These are phyloP conservation scores for Phymatotrichopsis omnivora DNA, from an alignment of 2,329 filamentous ascomycete species.

Conservation along the genomic window DNA sequence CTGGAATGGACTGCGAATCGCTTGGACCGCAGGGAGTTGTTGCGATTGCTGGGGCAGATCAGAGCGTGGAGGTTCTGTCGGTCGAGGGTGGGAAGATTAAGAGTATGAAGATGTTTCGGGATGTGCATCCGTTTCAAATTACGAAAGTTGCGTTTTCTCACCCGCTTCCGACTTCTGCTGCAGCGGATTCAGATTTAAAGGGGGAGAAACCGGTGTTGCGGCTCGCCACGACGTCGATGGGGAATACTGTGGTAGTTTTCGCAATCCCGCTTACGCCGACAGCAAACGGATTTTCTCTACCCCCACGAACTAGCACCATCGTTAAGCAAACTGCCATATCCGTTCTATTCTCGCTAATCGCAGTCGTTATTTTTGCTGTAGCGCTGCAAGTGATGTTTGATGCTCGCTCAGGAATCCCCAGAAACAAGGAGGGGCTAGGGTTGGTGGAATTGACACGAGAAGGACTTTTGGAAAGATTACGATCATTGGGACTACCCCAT, in stretches of 20 bases:
- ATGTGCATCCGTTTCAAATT: conserved; percentile 28
- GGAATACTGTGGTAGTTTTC: conserved; percentile 69
- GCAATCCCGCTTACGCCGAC: conserved; percentile 52
- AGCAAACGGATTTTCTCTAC: conserved; percentile 12
- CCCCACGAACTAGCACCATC: conserved; percentile 12
- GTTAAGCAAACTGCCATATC: conserved; percentile 21
- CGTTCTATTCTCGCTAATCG: conserved; percentile 20
- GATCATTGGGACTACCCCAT: too few species aligned
- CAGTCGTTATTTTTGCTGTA: conserved; percentile 23
- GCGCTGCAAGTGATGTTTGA: conserved; percentile 25
- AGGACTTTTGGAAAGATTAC: not conserved
- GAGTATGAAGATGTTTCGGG: conserved; percentile 16
- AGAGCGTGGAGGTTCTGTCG: conserved; percentile 19
- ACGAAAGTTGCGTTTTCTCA: conserved; percentile 27
- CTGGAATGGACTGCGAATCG: conserved; percentile 16
- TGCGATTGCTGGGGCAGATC: conserved; percentile 22
- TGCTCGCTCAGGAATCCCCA: conserved; percentile 20
- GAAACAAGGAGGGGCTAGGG: not conserved
- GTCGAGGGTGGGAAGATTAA: conserved; percentile 6
- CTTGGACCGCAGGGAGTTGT: conserved; percentile 10
- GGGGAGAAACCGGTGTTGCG: conserved; percentile 41
- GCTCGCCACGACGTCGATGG: conserved; percentile 71
- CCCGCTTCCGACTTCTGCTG: conserved; percentile 1
- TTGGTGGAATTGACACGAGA: too few species aligned
- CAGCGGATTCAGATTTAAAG: conserved; percentile 36